phyloP scores from a whole-genome alignment of 2,329 filamentous ascomycete species.

The Trichoderma atroviride region DNA sequence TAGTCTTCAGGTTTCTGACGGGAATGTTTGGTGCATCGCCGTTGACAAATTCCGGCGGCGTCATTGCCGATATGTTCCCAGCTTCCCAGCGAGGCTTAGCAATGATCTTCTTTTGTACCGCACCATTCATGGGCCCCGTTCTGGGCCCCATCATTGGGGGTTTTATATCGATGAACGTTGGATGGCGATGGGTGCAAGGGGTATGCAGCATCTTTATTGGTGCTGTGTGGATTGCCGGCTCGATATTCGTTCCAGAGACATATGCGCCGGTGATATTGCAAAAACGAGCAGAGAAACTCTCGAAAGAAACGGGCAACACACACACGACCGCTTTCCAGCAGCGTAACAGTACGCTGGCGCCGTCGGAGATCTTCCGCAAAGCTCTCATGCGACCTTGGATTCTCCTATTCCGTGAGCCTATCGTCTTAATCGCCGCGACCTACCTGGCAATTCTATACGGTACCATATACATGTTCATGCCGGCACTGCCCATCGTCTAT shows the following conservation, averaged over 20 bases:
- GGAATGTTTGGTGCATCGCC: conserved; percentile 5
- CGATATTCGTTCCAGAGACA: neutral
- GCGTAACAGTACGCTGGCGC: neutral
- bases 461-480: conserved; percentile 53
- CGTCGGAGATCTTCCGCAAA: neutral
- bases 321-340: neutral
- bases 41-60: neutral
- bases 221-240: neutral
- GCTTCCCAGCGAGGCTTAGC: conserved; percentile 2
- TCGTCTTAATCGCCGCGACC: conserved; percentile 59
- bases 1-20: neutral
- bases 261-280: conserved; percentile 1
- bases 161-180: conserved; percentile 62
- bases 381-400: conserved; percentile 55
- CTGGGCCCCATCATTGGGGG: conserved; percentile 71
- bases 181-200: conserved; percentile 73
- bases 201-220: conserved; percentile 44
- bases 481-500: conserved; percentile 58
- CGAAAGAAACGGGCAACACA: neutral
- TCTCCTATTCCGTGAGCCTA: conserved; percentile 63
- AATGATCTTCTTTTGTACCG: conserved; percentile 8
- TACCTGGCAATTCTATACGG: conserved; percentile 59
- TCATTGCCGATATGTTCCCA: conserved; percentile 8
- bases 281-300: neutral
- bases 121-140: conserved; percentile 57